Evolutionary conservation across 345 rosid genomes (phyloP).

Genomic region (Hevea brasiliensis): DNA sequence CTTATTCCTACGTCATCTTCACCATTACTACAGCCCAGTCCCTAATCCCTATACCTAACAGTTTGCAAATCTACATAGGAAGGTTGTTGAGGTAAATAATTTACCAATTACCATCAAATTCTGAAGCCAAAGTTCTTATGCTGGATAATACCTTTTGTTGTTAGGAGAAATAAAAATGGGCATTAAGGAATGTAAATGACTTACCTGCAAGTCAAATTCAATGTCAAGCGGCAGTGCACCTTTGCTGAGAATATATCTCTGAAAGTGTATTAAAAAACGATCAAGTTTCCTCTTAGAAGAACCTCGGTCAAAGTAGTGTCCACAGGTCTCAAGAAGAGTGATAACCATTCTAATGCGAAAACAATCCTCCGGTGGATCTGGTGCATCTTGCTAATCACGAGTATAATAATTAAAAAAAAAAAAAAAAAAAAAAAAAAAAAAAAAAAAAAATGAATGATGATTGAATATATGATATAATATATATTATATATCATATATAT

Average conservation of each 20-base stretch:
- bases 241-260: conserved; percentile 89
- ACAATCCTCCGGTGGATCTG: conserved; percentile 97
- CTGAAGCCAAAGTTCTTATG: neutral
- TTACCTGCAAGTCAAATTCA: conserved; percentile 96
- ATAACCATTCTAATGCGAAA: conserved; percentile 93
- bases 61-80: neutral
- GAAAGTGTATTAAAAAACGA: conserved; percentile 88
- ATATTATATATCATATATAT: no score
- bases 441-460: no score
- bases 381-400: conserved; percentile 82
- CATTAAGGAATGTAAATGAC: conserved; percentile 19
- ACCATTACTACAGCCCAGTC: neutral
- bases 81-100: neutral
- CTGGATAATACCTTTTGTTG: neutral
- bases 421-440: no score
- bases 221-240: conserved; percentile 78
- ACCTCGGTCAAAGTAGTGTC: conserved; percentile 96
- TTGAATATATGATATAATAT: no score
- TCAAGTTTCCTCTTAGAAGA: conserved; percentile 96
- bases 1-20: neutral
- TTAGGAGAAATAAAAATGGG: neutral
- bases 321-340: conserved; percentile 93
- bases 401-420: no score
- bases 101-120: no score
- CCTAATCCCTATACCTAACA: neutral